Evolutionary conservation across 1,284 basidiomycete genomes (phyloP), one percentile per base, ranked within the genome.

Genomic region (Somion occarium): DNA sequence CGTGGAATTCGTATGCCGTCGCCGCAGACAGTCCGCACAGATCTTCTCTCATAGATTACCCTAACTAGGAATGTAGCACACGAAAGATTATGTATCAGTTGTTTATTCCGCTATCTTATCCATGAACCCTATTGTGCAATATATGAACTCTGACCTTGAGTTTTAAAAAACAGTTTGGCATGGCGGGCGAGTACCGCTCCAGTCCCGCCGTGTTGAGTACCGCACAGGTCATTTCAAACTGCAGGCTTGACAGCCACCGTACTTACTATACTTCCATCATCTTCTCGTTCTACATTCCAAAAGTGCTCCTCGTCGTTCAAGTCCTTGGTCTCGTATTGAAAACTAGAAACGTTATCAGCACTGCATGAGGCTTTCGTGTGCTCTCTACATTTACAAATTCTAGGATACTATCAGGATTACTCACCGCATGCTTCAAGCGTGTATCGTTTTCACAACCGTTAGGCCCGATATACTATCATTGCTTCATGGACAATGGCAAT

Each of bases 191-290:
- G 42, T 9, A 43, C 42, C 42, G 18, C 19, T 22, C 18, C 42
- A 43, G 42, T 43, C 42, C 42, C 42, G 42, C 39, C 42, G 19
- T 23, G 42, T 5, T 23, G 42, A 43, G 42, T 43, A 43, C 42
- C 42, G 42, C 42, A 43, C 42, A 43, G 22, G 42, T 43, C 42
- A 22, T 43, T 13, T 23, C 42, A 43, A 43, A 43, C 42, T 5
- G 5, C 20, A 23, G 15, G 15, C 30, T 7, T 7, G 30, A 7
- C 30, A 15, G 7, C 30, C 15, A 34, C 30, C 15, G 30, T 34
- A 7, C 30, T 34, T n/a, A 15, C 30, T 15, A 34, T 7, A 34
- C 30, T 34, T 34, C 30, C 30, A 34, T 34, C 30, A 7, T 7
- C 30, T 34, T 7, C 30, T n/a, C n/a, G 7, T 34, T 34, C 30